Conservation (phyloP, 2,329 filamentous ascomycete genomes). For the Neodidymelliopsis sp. region DNA sequence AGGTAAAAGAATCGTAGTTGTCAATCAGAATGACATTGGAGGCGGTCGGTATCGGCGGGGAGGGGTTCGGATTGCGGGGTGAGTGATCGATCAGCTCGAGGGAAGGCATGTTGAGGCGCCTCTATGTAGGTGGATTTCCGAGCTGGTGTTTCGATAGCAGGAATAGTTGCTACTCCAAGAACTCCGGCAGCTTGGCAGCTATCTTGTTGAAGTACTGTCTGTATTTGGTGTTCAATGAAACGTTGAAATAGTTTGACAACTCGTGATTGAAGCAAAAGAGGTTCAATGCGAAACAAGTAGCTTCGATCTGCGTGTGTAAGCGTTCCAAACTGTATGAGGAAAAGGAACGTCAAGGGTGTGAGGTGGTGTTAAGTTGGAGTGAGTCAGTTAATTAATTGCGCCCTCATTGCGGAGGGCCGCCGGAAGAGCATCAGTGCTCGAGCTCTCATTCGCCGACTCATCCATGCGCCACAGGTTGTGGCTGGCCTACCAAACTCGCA, state of each 20-base stretch:
- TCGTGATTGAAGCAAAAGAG: background rate
- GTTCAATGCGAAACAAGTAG: background rate
- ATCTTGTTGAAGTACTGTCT: background rate
- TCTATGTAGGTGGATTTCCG: too few relatives aligned
- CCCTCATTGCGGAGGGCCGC: conserved; percentile 11
- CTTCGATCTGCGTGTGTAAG: background rate
- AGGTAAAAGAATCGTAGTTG: conserved; percentile 99
- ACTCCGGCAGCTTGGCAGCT: too few relatives aligned
- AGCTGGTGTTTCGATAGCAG: background rate
- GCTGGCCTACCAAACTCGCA: conserved; percentile 18
- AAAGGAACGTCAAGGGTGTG: background rate
- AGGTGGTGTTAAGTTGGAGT: conserved; percentile 4
- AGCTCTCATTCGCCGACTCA: conserved; percentile 10
- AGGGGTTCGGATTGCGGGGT: conserved; percentile 80
- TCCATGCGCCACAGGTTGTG: conserved; percentile 13
- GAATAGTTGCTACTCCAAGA: too few relatives aligned
- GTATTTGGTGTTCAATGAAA: background rate
- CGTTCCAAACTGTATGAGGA: background rate
- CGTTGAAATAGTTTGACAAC: background rate
- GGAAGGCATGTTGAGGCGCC: conserved; percentile 48
- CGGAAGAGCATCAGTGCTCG: conserved; percentile 7
- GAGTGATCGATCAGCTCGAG: conserved; percentile 77
- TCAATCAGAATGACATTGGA: conserved; percentile 95
- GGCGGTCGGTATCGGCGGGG: conserved; percentile 76
- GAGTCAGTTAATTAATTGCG: conserved; percentile 17